Base-by-base conservation (phyloP, 164 flowering plant species). In the Berberis vulgaris region DNA sequence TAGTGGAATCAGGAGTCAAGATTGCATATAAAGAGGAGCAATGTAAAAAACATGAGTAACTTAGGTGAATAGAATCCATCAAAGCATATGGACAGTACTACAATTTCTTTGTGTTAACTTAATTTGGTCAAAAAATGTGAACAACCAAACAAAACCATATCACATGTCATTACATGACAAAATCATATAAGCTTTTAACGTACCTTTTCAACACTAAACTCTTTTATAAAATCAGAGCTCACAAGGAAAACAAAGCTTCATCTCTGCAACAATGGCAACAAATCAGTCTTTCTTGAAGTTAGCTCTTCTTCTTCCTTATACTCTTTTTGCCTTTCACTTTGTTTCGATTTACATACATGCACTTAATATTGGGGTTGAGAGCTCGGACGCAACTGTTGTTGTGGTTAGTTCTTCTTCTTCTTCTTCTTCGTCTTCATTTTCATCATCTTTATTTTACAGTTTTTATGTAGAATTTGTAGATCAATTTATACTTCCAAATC, bases 141-240 rank as follows among this genome's bases (percentile, higher is more conserved):
- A 55, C 49, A 67, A 67, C 60, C 62, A 54, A 67, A 62, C 74
- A 72, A 72, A 61, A 43, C 52, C 40, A 44, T 45, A 41, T 74
- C 71, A 69, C 83, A 80, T 75, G 83, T 38, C 74, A 58, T 53
- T 59, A 77, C 69, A 69, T 41, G 74, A 71, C 83, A 77, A 80
- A 66, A 1, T 44, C 60, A 49, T 44, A 49, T 43, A 44, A 26
- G 6, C 53, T 42, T 43, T 54, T 26, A 26, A n/a, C 43, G 43
- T 53, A 41, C 50, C 49, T 49, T 26, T 43, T 40, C 58, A 13
- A 9, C 11, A n/a, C 63, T 45, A 47, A 39, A 41, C 66, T 65
- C 54, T 69, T 46, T 68, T 52, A 52, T 52, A 5, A 71, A 70
- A 69, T 72, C 71, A 70, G 67, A 43, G 69, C 68, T 54, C 70